These are phyloP conservation scores for Umbelopsis sp. DNA, from an alignment of 371 early-diverging fungal genomes.

Conservation along the genomic window DNA sequence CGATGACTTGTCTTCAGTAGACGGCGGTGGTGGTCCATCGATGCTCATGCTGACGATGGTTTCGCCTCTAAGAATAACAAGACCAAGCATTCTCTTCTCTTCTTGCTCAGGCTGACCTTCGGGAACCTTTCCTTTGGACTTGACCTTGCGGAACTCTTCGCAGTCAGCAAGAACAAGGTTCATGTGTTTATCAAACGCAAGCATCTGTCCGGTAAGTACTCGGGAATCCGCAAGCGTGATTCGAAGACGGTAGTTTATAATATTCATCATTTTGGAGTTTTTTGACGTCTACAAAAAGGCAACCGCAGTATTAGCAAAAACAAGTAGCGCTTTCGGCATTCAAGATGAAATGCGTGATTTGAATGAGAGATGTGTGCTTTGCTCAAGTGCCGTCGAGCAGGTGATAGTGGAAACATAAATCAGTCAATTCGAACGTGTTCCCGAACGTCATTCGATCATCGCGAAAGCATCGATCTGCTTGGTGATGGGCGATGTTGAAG, in stretches of 20 bases:
- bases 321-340: not conserved
- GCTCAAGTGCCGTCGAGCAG: not conserved
- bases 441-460: not conserved
- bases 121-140: constrained; percentile 62
- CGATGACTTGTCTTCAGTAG: constrained; percentile 60
- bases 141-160: constrained; percentile 94
- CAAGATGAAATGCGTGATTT: not conserved
- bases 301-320: not conserved
- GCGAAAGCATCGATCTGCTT: not conserved
- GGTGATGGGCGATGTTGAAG: too few relatives aligned
- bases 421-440: not conserved
- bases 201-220: constrained; percentile 93
- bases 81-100: constrained; percentile 90
- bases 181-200: constrained; percentile 98
- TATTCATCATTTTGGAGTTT: constrained; percentile 87
- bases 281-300: constrained; percentile 48
- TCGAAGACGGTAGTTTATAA: constrained; percentile 94
- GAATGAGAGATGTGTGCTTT: not conserved
- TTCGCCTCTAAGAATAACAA: constrained; percentile 95
- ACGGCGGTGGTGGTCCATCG: constrained; percentile 90
- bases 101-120: constrained; percentile 55
- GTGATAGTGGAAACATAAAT: not conserved
- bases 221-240: constrained; percentile 92
- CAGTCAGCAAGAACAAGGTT: constrained; percentile 96
- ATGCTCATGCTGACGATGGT: constrained; percentile 90